Evolutionary conservation across 495 filamentous ascomycete species (phyloP).

Genomic region (Neurospora africana): DNA sequence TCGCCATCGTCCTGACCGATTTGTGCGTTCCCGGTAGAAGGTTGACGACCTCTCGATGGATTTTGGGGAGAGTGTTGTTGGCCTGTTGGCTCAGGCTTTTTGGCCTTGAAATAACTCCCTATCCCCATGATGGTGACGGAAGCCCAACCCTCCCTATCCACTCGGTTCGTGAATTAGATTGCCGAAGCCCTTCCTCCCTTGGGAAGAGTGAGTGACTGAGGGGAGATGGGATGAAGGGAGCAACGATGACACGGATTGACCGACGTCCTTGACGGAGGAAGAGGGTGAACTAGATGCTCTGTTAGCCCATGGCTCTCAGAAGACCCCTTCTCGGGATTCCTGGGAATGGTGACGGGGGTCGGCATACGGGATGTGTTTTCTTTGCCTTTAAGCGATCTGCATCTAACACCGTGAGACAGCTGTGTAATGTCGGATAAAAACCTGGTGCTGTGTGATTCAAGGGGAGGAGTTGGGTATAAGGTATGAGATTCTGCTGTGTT

Average conservation of each 20-base stretch:
- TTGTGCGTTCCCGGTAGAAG: neutral
- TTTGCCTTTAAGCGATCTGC: neutral
- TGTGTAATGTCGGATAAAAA: neutral
- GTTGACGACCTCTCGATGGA: neutral
- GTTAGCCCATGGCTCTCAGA: neutral
- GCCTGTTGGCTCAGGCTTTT: slow-evolving; percentile 27
- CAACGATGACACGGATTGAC: neutral
- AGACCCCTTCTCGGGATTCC: neutral
- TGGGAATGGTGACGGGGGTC: neutral
- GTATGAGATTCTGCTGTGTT: neutral
- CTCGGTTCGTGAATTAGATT: neutral
- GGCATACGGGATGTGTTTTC: neutral
- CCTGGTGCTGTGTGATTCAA: neutral
- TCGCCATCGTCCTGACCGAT: slow-evolving; percentile 21
- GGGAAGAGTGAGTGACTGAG: neutral
- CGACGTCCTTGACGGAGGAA: neutral
- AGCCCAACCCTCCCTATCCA: neutral
- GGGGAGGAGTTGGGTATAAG: neutral
- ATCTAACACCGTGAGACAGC: neutral
- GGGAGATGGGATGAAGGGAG: neutral
- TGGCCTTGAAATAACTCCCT: slow-evolving; percentile 49
- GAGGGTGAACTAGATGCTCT: neutral
- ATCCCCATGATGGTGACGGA: slow-evolving; percentile 42
- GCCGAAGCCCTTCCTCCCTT: neutral
- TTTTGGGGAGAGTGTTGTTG: neutral